These are phyloP conservation scores for Akanthomyces lecanii DNA, from an alignment of 2,329 filamentous ascomycete genomes.

Conservation along the genomic window DNA sequence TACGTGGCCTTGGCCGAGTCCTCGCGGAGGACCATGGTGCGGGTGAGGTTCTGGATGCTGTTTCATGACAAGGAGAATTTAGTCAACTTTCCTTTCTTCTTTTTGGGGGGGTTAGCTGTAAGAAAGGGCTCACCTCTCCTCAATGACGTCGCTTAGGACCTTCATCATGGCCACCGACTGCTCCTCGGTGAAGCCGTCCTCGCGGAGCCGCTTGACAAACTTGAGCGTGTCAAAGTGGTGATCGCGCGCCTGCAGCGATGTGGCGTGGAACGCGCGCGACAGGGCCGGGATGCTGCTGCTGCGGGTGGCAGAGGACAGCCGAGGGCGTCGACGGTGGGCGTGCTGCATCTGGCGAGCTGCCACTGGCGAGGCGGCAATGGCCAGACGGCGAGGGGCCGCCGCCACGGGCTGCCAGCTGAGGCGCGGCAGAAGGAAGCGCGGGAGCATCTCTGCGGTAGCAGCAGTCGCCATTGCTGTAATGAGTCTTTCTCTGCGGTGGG, in stretches of 20 bases:
- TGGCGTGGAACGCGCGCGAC: conserved; percentile 62
- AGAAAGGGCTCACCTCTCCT: conserved; percentile 63
- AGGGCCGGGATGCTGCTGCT: conserved; percentile 23
- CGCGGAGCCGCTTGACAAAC: conserved; percentile 85
- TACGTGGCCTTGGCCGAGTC: conserved; percentile 79
- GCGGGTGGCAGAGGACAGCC: conserved; percentile 20
- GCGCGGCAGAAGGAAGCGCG: conserved; percentile 51
- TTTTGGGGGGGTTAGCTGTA: neutral
- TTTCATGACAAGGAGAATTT: neutral
- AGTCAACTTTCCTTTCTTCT: neutral
- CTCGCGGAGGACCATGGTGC: conserved; percentile 96
- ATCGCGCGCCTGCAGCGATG: conserved; percentile 57
- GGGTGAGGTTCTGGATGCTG: conserved; percentile 92
- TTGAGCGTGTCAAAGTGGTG: conserved; percentile 98
- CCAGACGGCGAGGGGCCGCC: conserved; percentile 24
- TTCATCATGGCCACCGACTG: conserved; percentile 99
- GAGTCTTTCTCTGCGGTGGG: neutral
- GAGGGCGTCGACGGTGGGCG: conserved; percentile 17
- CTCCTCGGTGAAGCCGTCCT: conserved; percentile 91
- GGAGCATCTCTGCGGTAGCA: conserved; percentile 39
- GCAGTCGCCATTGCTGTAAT: neutral
- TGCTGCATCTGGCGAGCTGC: conserved; percentile 21
- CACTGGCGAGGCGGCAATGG: conserved; percentile 20
- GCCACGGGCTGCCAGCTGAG: conserved; percentile 46
- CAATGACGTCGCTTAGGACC: conserved; percentile 91